Conservation (phyloP, 2,329 filamentous ascomycete genomes). For the Calonectria naviculata region DNA sequence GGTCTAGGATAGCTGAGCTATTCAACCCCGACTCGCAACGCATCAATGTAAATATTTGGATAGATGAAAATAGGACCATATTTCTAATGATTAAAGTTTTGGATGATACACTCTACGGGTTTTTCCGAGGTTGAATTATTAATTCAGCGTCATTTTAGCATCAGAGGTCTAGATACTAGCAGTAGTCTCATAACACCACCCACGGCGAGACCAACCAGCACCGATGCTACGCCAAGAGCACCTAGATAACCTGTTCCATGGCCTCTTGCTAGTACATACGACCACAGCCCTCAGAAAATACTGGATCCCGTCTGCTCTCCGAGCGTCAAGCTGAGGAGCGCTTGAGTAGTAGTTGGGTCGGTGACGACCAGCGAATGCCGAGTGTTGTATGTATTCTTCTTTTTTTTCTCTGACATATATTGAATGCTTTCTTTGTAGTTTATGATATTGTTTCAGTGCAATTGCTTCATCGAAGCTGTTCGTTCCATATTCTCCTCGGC, state of each 20-base stretch:
- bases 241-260: neutral
- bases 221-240: neutral
- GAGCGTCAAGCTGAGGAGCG: neutral
- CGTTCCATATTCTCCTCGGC: no score
- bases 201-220: neutral
- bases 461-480: no score
- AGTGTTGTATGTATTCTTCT: neutral
- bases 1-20: neutral
- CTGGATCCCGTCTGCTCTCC: neutral
- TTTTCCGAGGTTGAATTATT: no score
- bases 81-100: no score
- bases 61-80: no score
- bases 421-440: neutral
- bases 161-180: no score
- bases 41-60: neutral
- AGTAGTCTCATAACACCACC: no score
- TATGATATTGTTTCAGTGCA: no score
- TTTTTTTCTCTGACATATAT: neutral
- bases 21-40: neutral
- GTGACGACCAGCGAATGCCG: constrained; percentile 1
- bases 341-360: constrained; percentile 2
- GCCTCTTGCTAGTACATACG: neutral
- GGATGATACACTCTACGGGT: no score
- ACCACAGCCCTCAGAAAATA: neutral
- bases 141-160: no score